Conservation (phyloP, 2,329 filamentous ascomycete genomes). For the Colletotrichum orchidophilum region DNA sequence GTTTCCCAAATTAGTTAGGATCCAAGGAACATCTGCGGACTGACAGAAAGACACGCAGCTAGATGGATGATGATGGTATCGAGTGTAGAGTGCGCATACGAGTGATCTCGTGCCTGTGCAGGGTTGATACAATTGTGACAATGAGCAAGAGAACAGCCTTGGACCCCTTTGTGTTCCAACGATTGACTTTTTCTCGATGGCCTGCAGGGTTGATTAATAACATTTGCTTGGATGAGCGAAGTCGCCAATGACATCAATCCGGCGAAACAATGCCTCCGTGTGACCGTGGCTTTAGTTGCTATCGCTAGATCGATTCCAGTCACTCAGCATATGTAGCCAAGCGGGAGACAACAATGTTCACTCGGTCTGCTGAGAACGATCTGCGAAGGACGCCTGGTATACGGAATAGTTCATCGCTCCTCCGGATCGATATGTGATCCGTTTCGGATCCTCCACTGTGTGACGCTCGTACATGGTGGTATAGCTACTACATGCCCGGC, state of each 20-base stretch:
- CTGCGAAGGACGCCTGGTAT: neutral
- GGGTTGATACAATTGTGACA: neutral
- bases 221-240: neutral
- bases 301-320: neutral
- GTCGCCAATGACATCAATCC: neutral
- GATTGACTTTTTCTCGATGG: neutral
- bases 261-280: neutral
- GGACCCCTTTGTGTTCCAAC: neutral
- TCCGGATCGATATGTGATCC: neutral
- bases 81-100: neutral
- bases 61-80: neutral
- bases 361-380: neutral
- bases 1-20: neutral
- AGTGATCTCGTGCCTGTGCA: neutral
- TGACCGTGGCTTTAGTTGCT: no score
- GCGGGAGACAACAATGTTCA: no score
- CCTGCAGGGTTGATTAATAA: neutral
- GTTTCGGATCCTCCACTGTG: neutral
- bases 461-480: neutral
- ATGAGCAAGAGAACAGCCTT: neutral
- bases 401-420: neutral
- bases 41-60: neutral
- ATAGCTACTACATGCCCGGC: neutral
- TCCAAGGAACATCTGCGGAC: neutral
- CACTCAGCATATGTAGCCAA: neutral